These are phyloP conservation scores for Anethum foeniculum DNA, from an alignment of 140 eudicot genomes.

Conservation along the genomic window DNA sequence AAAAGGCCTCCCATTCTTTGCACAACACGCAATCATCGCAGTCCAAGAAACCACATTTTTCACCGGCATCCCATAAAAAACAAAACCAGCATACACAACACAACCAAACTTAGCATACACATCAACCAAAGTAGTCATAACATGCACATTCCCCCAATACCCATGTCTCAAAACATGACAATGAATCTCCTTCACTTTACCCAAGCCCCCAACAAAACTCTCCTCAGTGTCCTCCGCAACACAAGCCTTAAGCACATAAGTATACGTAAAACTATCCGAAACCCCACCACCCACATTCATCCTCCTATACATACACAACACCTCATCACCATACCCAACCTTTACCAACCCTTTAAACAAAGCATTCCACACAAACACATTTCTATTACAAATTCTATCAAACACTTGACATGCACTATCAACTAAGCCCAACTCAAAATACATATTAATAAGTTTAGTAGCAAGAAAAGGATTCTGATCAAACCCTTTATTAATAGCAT, in stretches of 20 bases:
- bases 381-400: constrained; percentile 46
- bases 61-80: constrained; percentile 37
- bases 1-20: constrained; percentile 60
- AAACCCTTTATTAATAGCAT: constrained; percentile 49
- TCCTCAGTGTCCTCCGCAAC: constrained; percentile 44
- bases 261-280: constrained; percentile 82
- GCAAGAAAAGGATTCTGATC: constrained; percentile 61
- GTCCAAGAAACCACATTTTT: constrained; percentile 93
- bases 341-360: constrained; percentile 50
- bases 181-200: constrained; percentile 66
- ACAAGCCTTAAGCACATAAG: constrained; percentile 81
- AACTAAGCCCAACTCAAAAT: constrained; percentile 41
- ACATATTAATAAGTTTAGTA: constrained; percentile 68
- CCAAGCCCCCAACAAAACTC: constrained; percentile 21
- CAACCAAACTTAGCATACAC: constrained; percentile 76
- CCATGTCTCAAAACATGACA: constrained; percentile 68
- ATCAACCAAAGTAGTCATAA: constrained; percentile 89
- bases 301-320: constrained; percentile 30
- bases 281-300: constrained; percentile 51
- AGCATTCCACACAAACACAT: constrained; percentile 74
- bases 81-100: constrained; percentile 42
- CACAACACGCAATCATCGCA: constrained; percentile 83
- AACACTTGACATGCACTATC: constrained; percentile 78
- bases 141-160: constrained; percentile 50
- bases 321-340: constrained; percentile 64